These are phyloP conservation scores for Phyllosticta paracitricarpa DNA, from an alignment of 2,329 filamentous ascomycete species.

Conservation along the genomic window DNA sequence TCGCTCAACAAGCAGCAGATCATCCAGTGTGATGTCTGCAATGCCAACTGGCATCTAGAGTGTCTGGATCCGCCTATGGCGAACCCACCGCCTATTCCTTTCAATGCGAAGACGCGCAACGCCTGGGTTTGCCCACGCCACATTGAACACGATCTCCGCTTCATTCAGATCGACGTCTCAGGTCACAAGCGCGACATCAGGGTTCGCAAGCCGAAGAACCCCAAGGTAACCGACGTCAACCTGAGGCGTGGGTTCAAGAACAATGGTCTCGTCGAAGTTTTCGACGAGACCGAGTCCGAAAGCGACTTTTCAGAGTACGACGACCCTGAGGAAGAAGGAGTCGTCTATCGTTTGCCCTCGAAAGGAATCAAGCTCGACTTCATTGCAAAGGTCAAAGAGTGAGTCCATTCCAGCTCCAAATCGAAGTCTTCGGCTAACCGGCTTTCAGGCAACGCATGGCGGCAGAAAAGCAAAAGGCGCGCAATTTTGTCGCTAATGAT, in stretches of 20 bases:
- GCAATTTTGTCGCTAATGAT: slow-evolving; percentile 15
- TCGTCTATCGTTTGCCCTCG: slow-evolving; percentile 35
- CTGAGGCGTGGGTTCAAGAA: slow-evolving; percentile 52
- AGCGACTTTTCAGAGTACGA: slow-evolving; percentile 35
- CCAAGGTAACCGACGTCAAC: slow-evolving; percentile 37
- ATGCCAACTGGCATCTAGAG: slow-evolving; percentile 80
- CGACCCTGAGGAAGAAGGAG: slow-evolving; percentile 27
- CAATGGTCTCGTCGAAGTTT: slow-evolving; percentile 38
- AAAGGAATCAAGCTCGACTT: slow-evolving; percentile 45
- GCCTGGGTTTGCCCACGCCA: slow-evolving; percentile 89
- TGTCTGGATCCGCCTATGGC: slow-evolving; percentile 79
- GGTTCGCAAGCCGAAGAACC: slow-evolving; percentile 40
- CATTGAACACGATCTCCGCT: slow-evolving; percentile 60
- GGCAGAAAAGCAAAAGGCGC: slow-evolving; percentile 10
- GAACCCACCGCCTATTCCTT: slow-evolving; percentile 54
- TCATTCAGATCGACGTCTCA: slow-evolving; percentile 30
- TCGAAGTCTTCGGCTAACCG: not conserved
- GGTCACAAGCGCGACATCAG: slow-evolving; percentile 15
- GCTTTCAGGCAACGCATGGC: not conserved
- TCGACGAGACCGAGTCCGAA: slow-evolving; percentile 33
- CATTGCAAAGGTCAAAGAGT: slow-evolving; percentile 49
- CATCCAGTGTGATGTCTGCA: slow-evolving; percentile 77
- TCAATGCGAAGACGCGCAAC: slow-evolving; percentile 46
- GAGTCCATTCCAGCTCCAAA: slow-evolving; percentile 10
- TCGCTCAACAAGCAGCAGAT: slow-evolving; percentile 59